A percentile compares a stretch with the other conserved stretches of the same genome.
Evolutionary conservation across 2,329 filamentous ascomycete species (phyloP).

Genomic region (Ploettnerulaceae sp.): DNA sequence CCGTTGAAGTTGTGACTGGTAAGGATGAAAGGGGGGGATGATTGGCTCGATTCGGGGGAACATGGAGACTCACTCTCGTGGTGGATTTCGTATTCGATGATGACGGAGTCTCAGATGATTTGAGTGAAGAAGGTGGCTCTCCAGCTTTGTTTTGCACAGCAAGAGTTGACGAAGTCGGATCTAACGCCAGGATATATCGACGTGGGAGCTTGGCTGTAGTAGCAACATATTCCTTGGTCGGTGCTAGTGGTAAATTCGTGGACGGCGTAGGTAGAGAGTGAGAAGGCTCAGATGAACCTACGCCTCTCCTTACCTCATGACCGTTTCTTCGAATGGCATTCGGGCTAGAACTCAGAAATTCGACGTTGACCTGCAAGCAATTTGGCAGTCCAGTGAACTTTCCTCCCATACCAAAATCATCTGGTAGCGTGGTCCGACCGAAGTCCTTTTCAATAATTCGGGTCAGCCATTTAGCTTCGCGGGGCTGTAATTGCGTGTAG

Average conservation of each 20-base stretch:
- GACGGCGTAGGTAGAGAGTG: constrained; percentile 3
- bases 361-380: constrained; percentile 64
- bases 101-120: too few species aligned
- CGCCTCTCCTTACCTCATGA: constrained; percentile 11
- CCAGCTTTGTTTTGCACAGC: too few species aligned
- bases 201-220: background rate
- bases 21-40: too few species aligned
- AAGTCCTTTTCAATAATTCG: constrained; percentile 74
- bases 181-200: background rate
- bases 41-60: too few species aligned
- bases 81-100: too few species aligned
- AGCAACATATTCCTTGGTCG: background rate
- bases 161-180: background rate
- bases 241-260: background rate
- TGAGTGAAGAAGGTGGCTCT: background rate
- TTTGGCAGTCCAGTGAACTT: constrained; percentile 68
- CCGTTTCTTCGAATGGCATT: constrained; percentile 22
- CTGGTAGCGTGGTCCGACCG: constrained; percentile 60
- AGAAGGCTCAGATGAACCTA: background rate
- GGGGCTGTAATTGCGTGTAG: constrained; percentile 55
- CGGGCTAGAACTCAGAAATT: constrained; percentile 55
- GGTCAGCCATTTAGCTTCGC: constrained; percentile 83
- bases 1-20: too few species aligned
- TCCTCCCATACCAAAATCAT: constrained; percentile 31
- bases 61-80: too few species aligned